These are phyloP conservation scores for bread wheat (Triticum aestivum) DNA, from an alignment of 176 grass and related monocot genomes.

Conservation along the genomic window DNA sequence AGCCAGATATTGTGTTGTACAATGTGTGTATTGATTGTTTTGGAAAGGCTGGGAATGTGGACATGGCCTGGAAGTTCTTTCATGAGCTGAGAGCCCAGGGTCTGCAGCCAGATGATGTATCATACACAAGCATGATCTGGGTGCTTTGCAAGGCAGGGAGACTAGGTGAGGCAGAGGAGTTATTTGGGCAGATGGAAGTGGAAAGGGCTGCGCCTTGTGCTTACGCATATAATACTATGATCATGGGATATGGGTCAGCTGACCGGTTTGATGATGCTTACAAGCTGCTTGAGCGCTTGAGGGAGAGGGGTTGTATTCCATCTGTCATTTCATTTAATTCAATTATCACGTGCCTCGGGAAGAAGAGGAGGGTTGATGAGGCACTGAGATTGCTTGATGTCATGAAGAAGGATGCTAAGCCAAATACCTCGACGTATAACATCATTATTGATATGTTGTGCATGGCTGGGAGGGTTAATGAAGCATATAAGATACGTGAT, in stretches of 20 bases:
- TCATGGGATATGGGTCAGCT: conserved; percentile 83
- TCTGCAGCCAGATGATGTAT: conserved; percentile 74
- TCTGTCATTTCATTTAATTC: conserved; percentile 92
- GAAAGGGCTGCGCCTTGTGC: conserved; percentile 69
- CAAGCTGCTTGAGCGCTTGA: conserved; percentile 66
- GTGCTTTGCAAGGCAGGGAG: conserved; percentile 76
- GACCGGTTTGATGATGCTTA: conserved; percentile 72
- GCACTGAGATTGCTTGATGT: conserved; percentile 61
- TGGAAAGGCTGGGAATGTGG: conserved; percentile 85
- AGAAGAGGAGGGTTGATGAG: conserved; percentile 66
- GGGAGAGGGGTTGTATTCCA: conserved; percentile 87
- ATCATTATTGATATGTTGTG: conserved; percentile 89
- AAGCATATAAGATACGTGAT: conserved; percentile 65
- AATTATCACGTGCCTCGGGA: conserved; percentile 82
- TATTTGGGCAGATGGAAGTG: conserved; percentile 71
- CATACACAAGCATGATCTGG: conserved; percentile 88
- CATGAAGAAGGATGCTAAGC: conserved; percentile 91
- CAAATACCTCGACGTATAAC: conserved; percentile 83
- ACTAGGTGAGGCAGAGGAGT: conserved; percentile 67
- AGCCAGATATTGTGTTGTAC: conserved; percentile 75
- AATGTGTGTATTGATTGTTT: conserved; percentile 94
- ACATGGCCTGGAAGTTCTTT: conserved; percentile 97
- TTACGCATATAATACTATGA: conserved; percentile 86
- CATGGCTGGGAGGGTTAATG: conserved; percentile 59
- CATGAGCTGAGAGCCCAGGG: conserved; percentile 74